Evolutionary conservation across 257 asterid genomes (phyloP), one percentile per base, ranked within the genome.

Genomic region (Capsicum pubescens): DNA sequence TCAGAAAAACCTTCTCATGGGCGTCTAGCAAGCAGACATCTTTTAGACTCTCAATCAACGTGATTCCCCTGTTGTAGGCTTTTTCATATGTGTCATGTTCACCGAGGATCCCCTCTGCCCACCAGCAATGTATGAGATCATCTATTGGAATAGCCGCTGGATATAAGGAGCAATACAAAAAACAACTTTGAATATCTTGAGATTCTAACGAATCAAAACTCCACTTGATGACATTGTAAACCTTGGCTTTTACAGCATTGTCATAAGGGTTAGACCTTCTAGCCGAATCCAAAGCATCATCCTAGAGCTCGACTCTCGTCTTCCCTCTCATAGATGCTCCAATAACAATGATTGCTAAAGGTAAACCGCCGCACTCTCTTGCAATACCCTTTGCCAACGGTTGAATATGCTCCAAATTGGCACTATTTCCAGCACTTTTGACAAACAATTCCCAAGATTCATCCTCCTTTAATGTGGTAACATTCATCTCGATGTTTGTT

Each of bases 151-250:
- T 60, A 17, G 61, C 70, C 80, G n/a, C 81, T 0, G 87, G 89
- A 86, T 71, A 84, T 61, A 84, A 58, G 48, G 85, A 84, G 67
- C 87, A 86, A 26, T 35, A 84, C 39, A 84, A 84, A 70, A 86
- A 86, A 63, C 89, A 80, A 59, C 16, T 63, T 10, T 63, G 70
- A 63, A 21, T 63, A 36, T 21, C 70, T 79, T 79, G 48, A 21
- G 68, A 63, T 14, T n/a, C 83, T 59, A 84, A 72, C 17, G 87
- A 86, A 42, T 84, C 87, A 64, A 60, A 86, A 48, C 87, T 86
- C 83, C 79, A 66, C 39, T 86, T 84, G 8, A 86, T 60, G 67
- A 84, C 80, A 8, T 9, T 86, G 61, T 69, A 84, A 10, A 84
- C 85, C 77, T 72, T 71, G 9, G 68, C 61, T 82, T 71, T 64